Evolutionary conservation across 768 basidiomycete species (phyloP).

Genomic region (Hygrophorus russula): DNA sequence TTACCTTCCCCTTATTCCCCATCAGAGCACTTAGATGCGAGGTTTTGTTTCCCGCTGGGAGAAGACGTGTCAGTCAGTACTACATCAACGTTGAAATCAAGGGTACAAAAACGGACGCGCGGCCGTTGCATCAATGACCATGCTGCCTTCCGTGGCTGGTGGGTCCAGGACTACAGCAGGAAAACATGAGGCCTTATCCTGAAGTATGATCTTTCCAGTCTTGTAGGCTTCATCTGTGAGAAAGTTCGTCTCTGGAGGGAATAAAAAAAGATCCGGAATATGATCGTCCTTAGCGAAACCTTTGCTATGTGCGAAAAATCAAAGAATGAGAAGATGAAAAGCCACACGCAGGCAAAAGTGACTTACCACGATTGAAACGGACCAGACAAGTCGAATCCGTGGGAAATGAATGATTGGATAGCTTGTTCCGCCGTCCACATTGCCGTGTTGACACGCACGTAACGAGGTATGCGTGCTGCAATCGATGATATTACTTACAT

Average conservation of each 20-base stretch:
- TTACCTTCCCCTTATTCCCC: conserved; percentile 69
- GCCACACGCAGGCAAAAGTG: conserved; percentile 1
- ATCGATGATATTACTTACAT: not conserved
- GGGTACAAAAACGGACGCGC: conserved; percentile 34
- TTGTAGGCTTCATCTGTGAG: conserved; percentile 64
- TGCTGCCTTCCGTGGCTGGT: conserved; percentile 35
- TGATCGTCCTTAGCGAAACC: conserved; percentile 69
- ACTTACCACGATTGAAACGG: conserved; percentile 45
- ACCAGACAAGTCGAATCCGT: conserved; percentile 43
- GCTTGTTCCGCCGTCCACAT: conserved; percentile 61
- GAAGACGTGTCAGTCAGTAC: no score
- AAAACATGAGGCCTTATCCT: conserved; percentile 98
- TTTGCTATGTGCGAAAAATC: conserved; percentile 26
- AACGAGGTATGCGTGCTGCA: conserved; percentile 66
- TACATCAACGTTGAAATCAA: no score
- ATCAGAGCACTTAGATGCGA: conserved; percentile 87
- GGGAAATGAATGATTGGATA: conserved; percentile 37
- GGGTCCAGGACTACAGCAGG: conserved; percentile 83
- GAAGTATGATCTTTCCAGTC: conserved; percentile 78
- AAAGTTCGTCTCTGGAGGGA: conserved; percentile 56
- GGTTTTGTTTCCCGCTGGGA: conserved; percentile 95
- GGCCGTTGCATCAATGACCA: conserved; percentile 87
- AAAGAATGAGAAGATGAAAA: not conserved
- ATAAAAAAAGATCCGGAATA: conserved; percentile 71
- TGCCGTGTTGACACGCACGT: conserved; percentile 73